Evolutionary conservation across 2,329 filamentous ascomycete genomes (phyloP).

Genomic region (Beauveria pseudobassiana): DNA sequence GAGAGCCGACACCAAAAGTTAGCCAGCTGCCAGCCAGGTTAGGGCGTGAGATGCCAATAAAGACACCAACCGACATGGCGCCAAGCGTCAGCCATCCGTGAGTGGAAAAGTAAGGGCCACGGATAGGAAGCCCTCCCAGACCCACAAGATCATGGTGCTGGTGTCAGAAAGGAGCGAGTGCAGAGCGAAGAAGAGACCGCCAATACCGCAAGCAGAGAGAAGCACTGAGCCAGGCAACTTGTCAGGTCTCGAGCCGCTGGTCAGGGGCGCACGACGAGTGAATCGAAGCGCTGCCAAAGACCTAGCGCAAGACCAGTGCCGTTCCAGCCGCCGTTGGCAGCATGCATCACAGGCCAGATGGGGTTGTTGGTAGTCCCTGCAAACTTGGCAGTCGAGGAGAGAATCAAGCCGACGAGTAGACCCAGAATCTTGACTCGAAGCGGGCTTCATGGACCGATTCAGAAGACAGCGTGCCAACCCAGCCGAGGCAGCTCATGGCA

Average conservation of each 20-base stretch:
- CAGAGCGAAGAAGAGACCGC: slow-evolving; percentile 77
- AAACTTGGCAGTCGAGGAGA: slow-evolving; percentile 86
- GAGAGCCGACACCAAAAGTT: slow-evolving; percentile 66
- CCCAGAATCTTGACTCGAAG: slow-evolving; percentile 75
- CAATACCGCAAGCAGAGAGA: slow-evolving; percentile 72
- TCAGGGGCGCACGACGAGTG: slow-evolving; percentile 55
- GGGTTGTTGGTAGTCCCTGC: slow-evolving; percentile 93
- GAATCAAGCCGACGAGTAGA: slow-evolving; percentile 72
- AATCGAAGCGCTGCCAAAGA: slow-evolving; percentile 69
- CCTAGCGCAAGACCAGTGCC: slow-evolving; percentile 71
- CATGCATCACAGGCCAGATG: slow-evolving; percentile 91
- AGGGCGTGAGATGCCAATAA: slow-evolving; percentile 68
- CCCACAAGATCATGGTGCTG: slow-evolving; percentile 98
- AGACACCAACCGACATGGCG: slow-evolving; percentile 75
- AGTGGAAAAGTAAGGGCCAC: slow-evolving; percentile 80
- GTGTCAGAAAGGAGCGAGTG: slow-evolving; percentile 93
- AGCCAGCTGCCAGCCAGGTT: slow-evolving; percentile 69
- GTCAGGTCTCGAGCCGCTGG: slow-evolving; percentile 27
- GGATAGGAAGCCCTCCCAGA: slow-evolving; percentile 91
- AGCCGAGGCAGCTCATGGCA: slow-evolving; percentile 71
- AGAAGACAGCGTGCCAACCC: slow-evolving; percentile 73
- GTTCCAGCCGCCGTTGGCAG: slow-evolving; percentile 87
- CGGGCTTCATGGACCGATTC: slow-evolving; percentile 67
- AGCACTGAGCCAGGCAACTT: slow-evolving; percentile 54
- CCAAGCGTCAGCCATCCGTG: slow-evolving; percentile 82